Base-by-base conservation (phyloP, 441 rosid genomes). In the Croton laevigatus region DNA sequence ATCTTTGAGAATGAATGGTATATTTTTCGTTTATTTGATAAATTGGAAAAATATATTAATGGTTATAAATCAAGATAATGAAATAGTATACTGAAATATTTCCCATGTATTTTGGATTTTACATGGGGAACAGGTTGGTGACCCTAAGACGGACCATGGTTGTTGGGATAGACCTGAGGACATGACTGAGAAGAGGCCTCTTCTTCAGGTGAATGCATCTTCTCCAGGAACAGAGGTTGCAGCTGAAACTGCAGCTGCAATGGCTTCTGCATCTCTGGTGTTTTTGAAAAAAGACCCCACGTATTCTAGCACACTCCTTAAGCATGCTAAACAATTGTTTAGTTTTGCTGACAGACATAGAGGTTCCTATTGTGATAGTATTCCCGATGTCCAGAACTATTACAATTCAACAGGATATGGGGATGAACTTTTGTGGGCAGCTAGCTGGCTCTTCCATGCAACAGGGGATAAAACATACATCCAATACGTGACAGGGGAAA, bases 81-180 rank as follows among this genome's bases (percentile, higher is more conserved):
- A 52, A 65, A 27, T 27, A 27, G 32, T 27, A 16, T 10, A 23
- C 8, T 63, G 48, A 52, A 65, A 14, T 55, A 27, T 37, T 19
- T 68, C 6, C 68, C 71, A 11, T 36, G 27, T 55, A 3, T 20
- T 46, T 52, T 40, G 42, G 23, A 20, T 58, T 61, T 64, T 40
- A 62, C 68, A 73, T 48, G 68, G 71, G 14, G 75, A 27, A 66
- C 80, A 94, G 98, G 98, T 94, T 38, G 99, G 99, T 71, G 89
- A 95, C 79, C 92, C 99, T 3, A 66, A 73, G 3, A 34, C 75
- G 6, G 99, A 95, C 81, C 99, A 95, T 70, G 72, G 73, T 38
- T 95, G 99, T 64, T 95, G 99, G 99, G 87, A 89, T 19, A 95
- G 96, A 78, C 99, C 99, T 4, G 98, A 95, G 78, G 69, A 65